Base-by-base conservation (phyloP, 75 land plant genomes). In the Sequoiadendron giganteum region DNA sequence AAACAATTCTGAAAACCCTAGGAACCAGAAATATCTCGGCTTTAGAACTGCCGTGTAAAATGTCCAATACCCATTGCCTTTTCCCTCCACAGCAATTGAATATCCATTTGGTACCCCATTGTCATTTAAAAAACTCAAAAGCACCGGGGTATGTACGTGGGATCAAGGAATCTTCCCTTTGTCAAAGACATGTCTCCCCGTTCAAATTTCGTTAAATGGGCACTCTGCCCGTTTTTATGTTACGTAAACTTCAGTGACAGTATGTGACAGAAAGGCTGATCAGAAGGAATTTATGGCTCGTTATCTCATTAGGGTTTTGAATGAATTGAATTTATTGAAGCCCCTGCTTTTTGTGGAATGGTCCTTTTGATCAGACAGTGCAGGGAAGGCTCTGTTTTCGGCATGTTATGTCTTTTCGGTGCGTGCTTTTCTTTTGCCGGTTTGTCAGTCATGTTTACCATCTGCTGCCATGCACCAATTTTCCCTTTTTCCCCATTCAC, bases 321-420 rank as follows among this genome's bases (percentile, higher is more conserved):
- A 82, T 82, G 34, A 34, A 34, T 52, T 42, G 84, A 78, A 78
- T 78, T 78, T 18, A 78, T 40, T 78, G 48, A 82, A 45, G 9
- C 30, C 77, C 52, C 84, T 82, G 84, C 84, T 43, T 82, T 82
- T 82, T 82, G 84, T 82, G 48, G 84, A 82, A 82, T 82, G 42
- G 84, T 82, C 84, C 52, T 82, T 28, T 43, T 28, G 3, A 42
- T 45, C 48, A n/a, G 84, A 42, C 84, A 5, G 32, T 82, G 84
- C 84, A 82, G 84, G 10, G 84, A 82, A 82, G 84, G 84, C 84
- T 82, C 84, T 82, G 47, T 82, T 82, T 45, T 82, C 84, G 84
- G 84, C 52, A 82, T 82, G 84, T 82, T 82, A 43, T 82, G 84
- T 82, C 84, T 82, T 43, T 82, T 82, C 84, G 84, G 84, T 82